These are phyloP conservation scores for Plasmodium cynomolgi DNA, from an alignment of 169 alveolate genomes.

Conservation along the genomic window DNA sequence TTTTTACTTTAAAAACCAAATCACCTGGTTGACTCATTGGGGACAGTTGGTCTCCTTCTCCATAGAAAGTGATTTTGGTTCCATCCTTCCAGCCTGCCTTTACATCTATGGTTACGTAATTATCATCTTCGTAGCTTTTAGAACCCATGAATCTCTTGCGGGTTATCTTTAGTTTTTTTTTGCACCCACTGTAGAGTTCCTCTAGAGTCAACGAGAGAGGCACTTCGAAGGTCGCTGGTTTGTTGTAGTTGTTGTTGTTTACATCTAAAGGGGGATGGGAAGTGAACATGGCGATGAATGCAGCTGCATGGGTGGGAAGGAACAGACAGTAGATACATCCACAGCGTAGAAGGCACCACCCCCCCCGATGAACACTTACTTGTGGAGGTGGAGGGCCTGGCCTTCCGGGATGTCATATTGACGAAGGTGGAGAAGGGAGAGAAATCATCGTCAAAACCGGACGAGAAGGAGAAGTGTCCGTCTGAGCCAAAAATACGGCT, in stretches of 20 bases:
- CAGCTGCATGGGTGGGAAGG: neutral
- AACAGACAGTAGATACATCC: neutral
- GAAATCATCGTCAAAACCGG: slow-evolving; percentile 84
- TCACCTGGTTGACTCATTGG: slow-evolving; percentile 89
- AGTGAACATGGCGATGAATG: neutral
- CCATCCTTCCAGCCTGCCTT: slow-evolving; percentile 93
- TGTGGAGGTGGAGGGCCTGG: slow-evolving; percentile 74
- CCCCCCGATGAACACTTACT: slow-evolving; percentile 5
- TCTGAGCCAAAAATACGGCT: slow-evolving; percentile 87
- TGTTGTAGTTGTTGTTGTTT: slow-evolving; percentile 36
- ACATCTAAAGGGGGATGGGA: slow-evolving; percentile 31
- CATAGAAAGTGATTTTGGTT: slow-evolving; percentile 87
- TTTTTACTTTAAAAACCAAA: slow-evolving; percentile 84
- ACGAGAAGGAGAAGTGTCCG: slow-evolving; percentile 81
- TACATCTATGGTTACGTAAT: slow-evolving; percentile 87
- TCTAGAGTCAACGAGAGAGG: slow-evolving; percentile 88
- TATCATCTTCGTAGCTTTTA: slow-evolving; percentile 87
- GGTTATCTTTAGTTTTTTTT: slow-evolving; percentile 87
- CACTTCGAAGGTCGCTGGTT: slow-evolving; percentile 85
- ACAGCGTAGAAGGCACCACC: neutral
- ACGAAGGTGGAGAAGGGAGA: slow-evolving; percentile 82
- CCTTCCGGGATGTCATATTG: slow-evolving; percentile 77
- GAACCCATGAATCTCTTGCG: slow-evolving; percentile 86
- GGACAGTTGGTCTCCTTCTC: slow-evolving; percentile 90
- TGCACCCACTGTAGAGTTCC: slow-evolving; percentile 85